Conservation (phyloP, 495 filamentous ascomycete species). For the Aspergillus conjunctus region DNA sequence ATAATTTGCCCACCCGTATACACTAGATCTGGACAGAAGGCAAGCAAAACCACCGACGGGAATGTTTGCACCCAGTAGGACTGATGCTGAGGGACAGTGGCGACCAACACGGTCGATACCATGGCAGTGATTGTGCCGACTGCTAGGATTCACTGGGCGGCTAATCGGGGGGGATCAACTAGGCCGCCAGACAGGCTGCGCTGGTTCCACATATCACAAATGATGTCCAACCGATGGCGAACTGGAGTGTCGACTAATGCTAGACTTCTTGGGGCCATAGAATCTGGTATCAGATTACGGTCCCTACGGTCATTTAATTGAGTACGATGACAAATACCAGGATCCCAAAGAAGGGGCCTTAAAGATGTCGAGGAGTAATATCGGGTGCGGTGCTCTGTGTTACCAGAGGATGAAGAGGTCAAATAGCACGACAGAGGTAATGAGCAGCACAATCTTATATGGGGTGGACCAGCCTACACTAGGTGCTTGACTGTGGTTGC, state of each 20-base stretch:
- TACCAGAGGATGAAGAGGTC: slow-evolving; percentile 51
- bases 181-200: slow-evolving; percentile 48
- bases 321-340: slow-evolving; percentile 53
- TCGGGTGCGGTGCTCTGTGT: slow-evolving; percentile 44
- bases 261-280: slow-evolving; percentile 50
- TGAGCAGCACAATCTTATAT: slow-evolving; percentile 48
- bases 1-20: slow-evolving; percentile 57
- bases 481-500: slow-evolving; percentile 49
- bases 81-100: slow-evolving; percentile 52
- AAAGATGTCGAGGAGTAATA: slow-evolving; percentile 55
- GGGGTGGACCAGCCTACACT: slow-evolving; percentile 50
- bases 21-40: slow-evolving; percentile 53
- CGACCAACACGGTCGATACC: slow-evolving; percentile 42
- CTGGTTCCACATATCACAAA: slow-evolving; percentile 43
- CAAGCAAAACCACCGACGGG: slow-evolving; percentile 47
- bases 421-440: slow-evolving; percentile 44
- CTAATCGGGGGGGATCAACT: slow-evolving; percentile 49
- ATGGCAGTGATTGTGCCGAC: slow-evolving; percentile 45
- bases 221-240: slow-evolving; percentile 47
- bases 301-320: slow-evolving; percentile 55
- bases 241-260: slow-evolving; percentile 45
- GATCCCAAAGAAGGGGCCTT: slow-evolving; percentile 50
- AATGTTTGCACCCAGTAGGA: slow-evolving; percentile 56
- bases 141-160: slow-evolving; percentile 55
- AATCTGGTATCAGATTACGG: slow-evolving; percentile 51